Evolutionary conservation across 179 eudicot genomes (phyloP).

Genomic region (Beta corolliflora): DNA sequence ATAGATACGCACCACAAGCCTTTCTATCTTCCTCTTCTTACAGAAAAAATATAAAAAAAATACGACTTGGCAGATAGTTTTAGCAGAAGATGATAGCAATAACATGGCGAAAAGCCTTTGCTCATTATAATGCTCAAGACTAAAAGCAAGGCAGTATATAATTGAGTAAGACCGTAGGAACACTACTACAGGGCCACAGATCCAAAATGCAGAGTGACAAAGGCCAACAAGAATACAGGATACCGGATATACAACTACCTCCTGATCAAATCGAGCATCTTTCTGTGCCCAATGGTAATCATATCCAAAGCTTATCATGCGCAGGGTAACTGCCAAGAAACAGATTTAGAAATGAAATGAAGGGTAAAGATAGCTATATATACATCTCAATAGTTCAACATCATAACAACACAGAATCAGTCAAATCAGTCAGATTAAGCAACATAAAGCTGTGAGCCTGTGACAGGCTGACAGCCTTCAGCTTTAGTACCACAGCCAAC

Average conservation of each 20-base stretch:
- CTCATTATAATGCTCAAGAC: not conserved
- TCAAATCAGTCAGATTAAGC: no score
- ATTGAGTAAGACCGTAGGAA: slow-evolving; percentile 1
- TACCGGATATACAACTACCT: slow-evolving; percentile 48
- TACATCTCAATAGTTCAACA: not conserved
- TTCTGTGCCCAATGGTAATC: slow-evolving; percentile 87
- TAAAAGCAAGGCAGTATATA: not conserved
- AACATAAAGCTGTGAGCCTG: not conserved
- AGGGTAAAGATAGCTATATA: not conserved
- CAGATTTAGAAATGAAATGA: slow-evolving; percentile 14
- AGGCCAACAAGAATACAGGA: not conserved
- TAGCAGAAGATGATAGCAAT: not conserved
- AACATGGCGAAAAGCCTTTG: not conserved
- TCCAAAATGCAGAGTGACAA: slow-evolving; percentile 1
- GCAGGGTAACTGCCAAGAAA: slow-evolving; percentile 65
- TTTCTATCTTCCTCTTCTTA: no score
- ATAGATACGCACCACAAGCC: no score
- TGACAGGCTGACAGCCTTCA: not conserved
- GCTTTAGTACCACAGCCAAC: no score
- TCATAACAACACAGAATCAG: not conserved
- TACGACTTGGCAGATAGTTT: not conserved
- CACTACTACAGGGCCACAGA: not conserved
- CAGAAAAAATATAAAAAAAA: no score
- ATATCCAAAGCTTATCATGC: slow-evolving; percentile 93
- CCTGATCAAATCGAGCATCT: slow-evolving; percentile 60